A percentile compares a stretch with the other conserved stretches of the same genome.
These are phyloP conservation scores for Geotrichum europaeum DNA, from an alignment of 1,139 yeast species.

Conservation along the genomic window DNA sequence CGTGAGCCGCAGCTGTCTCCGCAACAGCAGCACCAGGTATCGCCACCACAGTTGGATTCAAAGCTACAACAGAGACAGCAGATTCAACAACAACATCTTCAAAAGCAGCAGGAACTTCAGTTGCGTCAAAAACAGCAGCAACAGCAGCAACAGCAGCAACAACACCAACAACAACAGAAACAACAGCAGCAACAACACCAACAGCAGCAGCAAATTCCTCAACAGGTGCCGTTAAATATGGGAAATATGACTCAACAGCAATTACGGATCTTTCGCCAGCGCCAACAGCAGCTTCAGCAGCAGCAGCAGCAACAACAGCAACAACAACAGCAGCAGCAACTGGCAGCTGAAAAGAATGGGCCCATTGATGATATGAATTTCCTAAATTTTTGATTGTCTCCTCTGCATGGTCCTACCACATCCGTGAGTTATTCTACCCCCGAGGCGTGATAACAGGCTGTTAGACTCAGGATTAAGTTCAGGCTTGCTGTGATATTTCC, in stretches of 20 bases:
- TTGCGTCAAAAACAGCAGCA: background rate
- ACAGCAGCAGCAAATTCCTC: conserved; percentile 6
- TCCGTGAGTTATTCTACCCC: background rate
- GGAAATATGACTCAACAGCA: conserved; percentile 4
- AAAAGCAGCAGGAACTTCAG: background rate
- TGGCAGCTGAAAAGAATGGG: conserved; percentile 13
- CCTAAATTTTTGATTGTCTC: conserved; percentile 7
- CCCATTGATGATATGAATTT: background rate
- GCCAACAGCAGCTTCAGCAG: conserved; percentile 13
- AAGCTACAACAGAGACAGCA: background rate
- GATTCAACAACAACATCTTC: background rate
- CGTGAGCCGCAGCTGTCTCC: background rate
- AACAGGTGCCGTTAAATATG: background rate
- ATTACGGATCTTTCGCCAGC: conserved; percentile 3
- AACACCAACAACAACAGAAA: conserved; percentile 1
- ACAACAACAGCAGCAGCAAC: conserved; percentile 5
- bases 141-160: conserved; percentile 1
- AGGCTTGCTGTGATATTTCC: background rate
- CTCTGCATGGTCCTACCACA: conserved; percentile 5
- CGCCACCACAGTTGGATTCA: background rate
- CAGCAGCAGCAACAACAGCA: conserved; percentile 15
- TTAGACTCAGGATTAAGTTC: conserved; percentile 11
- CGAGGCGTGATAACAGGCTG: background rate
- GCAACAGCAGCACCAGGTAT: background rate
- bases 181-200: conserved; percentile 3